Evolutionary conservation across 345 rosid species (phyloP).

Genomic region (Zanthoxylum bungeanum): DNA sequence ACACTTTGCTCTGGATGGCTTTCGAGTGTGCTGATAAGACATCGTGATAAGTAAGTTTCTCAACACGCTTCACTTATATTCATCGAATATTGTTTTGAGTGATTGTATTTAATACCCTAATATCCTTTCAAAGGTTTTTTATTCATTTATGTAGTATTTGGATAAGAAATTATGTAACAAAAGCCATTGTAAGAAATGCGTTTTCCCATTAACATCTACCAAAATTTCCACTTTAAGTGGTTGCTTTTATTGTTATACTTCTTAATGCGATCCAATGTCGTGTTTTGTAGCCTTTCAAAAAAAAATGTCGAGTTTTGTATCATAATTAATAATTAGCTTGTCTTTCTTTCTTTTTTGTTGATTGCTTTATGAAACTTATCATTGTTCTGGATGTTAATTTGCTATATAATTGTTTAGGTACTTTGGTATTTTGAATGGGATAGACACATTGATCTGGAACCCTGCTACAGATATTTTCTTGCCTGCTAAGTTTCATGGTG

Average conservation of each 20-base stretch:
- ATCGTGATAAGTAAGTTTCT: conserved; percentile 45
- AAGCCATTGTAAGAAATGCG: neutral
- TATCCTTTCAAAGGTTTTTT: neutral
- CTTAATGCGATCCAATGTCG: neutral
- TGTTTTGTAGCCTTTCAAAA: too few species aligned
- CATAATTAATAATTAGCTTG: neutral
- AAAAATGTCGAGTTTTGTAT: neutral
- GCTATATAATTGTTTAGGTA: conserved; percentile 33
- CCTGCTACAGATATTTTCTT: conserved; percentile 48
- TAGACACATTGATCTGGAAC: conserved; percentile 51
- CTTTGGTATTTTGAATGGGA: conserved; percentile 51
- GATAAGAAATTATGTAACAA: conserved; percentile 3
- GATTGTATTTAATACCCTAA: neutral
- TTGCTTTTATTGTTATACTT: neutral
- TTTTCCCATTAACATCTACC: neutral
- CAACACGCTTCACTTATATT: neutral
- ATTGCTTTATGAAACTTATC: conserved; percentile 1
- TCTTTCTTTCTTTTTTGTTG: neutral
- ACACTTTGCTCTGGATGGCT: conserved; percentile 64
- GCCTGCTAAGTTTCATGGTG: conserved; percentile 51
- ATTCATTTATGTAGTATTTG: neutral
- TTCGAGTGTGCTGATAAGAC: conserved; percentile 42
- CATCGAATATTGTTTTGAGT: neutral
- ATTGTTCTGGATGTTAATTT: neutral
- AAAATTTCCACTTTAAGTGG: neutral